Evolutionary conservation across 805 yeast genomes (phyloP).

Genomic region (Millerozyma miso): DNA sequence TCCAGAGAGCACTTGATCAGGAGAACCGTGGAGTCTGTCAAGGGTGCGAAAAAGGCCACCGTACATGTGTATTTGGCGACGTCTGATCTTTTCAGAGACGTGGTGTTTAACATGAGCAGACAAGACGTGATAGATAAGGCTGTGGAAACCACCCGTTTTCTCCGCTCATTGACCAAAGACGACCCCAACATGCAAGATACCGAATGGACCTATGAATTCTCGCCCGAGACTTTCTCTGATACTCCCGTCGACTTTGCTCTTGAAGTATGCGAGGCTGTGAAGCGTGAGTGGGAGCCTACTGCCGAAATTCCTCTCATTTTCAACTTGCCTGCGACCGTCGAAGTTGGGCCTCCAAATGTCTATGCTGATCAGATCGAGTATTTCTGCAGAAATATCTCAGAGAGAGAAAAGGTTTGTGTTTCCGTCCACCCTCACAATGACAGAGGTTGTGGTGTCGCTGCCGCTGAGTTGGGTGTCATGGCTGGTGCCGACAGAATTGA

Average conservation of each 20-base stretch:
- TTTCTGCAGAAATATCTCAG: constrained; percentile 54
- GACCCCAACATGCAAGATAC: constrained; percentile 51
- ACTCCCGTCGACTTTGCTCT: constrained; percentile 61
- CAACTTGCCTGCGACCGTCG: constrained; percentile 83
- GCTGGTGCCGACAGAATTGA: constrained; percentile 90
- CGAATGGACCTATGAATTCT: constrained; percentile 70
- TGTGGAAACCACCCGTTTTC: constrained; percentile 57
- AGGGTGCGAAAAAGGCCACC: constrained; percentile 73
- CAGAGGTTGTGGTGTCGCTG: constrained; percentile 87
- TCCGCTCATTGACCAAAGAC: constrained; percentile 66
- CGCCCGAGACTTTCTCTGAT: constrained; percentile 78
- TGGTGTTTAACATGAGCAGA: constrained; percentile 62
- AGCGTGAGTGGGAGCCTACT: constrained; percentile 69
- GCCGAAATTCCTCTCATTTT: constrained; percentile 65
- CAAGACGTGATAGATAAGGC: constrained; percentile 60
- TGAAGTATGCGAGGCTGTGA: constrained; percentile 70
- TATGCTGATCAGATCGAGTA: constrained; percentile 84
- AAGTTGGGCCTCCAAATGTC: constrained; percentile 74
- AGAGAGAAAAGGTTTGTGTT: constrained; percentile 67
- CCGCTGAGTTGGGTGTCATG: constrained; percentile 74
- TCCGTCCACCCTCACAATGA: constrained; percentile 83
- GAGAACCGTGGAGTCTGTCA: constrained; percentile 67
- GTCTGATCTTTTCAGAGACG: constrained; percentile 66
- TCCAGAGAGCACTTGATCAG: constrained; percentile 70
- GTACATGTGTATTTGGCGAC: constrained; percentile 76